Base-by-base conservation (phyloP, 1,139 yeast species). In the Martiniozyma asiatica region DNA sequence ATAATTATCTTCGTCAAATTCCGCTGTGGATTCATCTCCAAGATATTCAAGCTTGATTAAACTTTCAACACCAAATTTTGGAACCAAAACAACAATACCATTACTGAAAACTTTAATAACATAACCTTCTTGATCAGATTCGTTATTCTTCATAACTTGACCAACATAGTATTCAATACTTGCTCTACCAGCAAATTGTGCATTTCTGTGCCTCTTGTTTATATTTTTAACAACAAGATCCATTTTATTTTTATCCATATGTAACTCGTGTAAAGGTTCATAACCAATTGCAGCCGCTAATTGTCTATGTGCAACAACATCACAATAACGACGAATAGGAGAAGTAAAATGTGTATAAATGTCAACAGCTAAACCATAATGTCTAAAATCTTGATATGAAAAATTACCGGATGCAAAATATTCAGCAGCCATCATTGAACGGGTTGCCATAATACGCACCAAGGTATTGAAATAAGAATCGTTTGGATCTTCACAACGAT, bases 361-460 rank as follows among this genome's bases (percentile, higher is more conserved):
- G 46, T 85, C 96, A 32, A 89, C 87, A 1, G 99, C 99, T 37
- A 92, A 66, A 51, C 99, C 99, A 56, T 92, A 92, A 63, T 92
- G 99, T 38, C 77, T 74, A 59, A 84, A 92, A 42, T 92, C 98
- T n/a, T 94, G 75, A 48, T 82, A 82, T 6, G 94, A 82, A 47
- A 67, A 82, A 11, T 80, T 73, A n/a, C 99, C 98, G 0, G 95
- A 72, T 6, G 94, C 76, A 62, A 92, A 92, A 53, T 92, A 92
- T 49, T 89, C 97, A 2, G 99, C 99, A 3, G 98, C 95, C 80
- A 85, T 82, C 98, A 92, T 92, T 59, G 98, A 89, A 49, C 99
- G 70, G 0, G 99, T 92, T 6, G 97, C 92, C 94, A 89, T 80
- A 41, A 92, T 89, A 57, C 99, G 77, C 8, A 89, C 68, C 46